A percentile compares a stretch with the other conserved stretches of the same genome.
These are phyloP conservation scores for Alternaria rosae DNA, from an alignment of 2,329 filamentous ascomycete species.

Conservation along the genomic window DNA sequence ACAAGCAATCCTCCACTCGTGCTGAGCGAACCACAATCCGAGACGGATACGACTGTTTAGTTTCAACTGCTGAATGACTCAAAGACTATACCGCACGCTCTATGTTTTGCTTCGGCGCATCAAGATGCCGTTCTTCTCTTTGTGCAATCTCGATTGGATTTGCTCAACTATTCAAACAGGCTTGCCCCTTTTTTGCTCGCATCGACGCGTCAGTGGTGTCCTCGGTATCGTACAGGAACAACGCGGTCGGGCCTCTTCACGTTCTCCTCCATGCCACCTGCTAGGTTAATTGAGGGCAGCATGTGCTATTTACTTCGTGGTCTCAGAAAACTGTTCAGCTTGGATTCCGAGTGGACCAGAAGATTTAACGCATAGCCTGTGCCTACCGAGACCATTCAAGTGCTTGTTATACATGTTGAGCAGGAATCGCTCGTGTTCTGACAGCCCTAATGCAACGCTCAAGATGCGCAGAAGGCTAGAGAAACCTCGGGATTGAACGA, in stretches of 20 bases:
- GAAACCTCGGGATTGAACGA: too few species aligned
- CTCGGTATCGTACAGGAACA: background rate
- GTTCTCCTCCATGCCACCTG: background rate
- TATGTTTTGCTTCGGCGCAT: background rate
- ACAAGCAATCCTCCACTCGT: slow-evolving; percentile 55
- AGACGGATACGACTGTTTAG: slow-evolving; percentile 10
- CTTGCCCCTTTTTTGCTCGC: too few species aligned
- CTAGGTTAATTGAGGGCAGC: background rate
- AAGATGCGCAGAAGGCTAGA: background rate
- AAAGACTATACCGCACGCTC: slow-evolving; percentile 7
- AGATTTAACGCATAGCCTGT: too few species aligned
- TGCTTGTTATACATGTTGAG: too few species aligned
- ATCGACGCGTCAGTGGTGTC: background rate
- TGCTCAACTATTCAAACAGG: background rate
- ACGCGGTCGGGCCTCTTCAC: background rate
- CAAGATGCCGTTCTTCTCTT: background rate
- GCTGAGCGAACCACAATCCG: slow-evolving; percentile 42
- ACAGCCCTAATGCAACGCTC: background rate
- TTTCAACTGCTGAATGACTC: background rate
- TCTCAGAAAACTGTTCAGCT: too few species aligned
- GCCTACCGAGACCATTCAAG: too few species aligned
- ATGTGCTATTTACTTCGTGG: too few species aligned
- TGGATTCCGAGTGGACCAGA: too few species aligned
- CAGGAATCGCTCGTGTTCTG: too few species aligned
- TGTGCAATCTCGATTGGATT: background rate